A percentile compares a stretch with the other conserved stretches of the same genome.
Evolutionary conservation across 2,329 filamentous ascomycete species (phyloP).

Genomic region (Hymenoscyphus salicellus): DNA sequence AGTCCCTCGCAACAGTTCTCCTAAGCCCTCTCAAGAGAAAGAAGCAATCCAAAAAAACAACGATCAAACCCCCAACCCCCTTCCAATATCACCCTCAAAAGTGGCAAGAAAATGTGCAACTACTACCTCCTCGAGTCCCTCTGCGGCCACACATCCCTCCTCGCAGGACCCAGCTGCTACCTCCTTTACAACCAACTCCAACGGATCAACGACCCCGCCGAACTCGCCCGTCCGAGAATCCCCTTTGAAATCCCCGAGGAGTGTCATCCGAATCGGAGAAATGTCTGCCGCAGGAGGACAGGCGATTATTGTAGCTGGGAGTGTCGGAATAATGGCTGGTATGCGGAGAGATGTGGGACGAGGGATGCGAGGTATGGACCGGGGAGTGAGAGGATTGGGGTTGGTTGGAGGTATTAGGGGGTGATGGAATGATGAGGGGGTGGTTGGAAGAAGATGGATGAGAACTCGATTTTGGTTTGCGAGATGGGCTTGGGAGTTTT

Average conservation of each 20-base stretch:
- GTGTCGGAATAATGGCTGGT: slow-evolving; percentile 32
- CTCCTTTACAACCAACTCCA: slow-evolving; percentile 34
- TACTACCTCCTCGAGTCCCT: slow-evolving; percentile 29
- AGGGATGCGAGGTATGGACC: slow-evolving; percentile 31
- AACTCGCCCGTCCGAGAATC: slow-evolving; percentile 15
- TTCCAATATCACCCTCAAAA: too few species aligned
- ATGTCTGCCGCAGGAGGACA: slow-evolving; percentile 21
- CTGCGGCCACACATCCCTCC: slow-evolving; percentile 33
- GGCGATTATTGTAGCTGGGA: slow-evolving; percentile 30
- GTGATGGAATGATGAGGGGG: not conserved
- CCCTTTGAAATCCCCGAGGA: slow-evolving; percentile 31
- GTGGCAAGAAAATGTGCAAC: slow-evolving; percentile 32
- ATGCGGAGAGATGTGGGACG: slow-evolving; percentile 27
- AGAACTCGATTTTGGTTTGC: not conserved
- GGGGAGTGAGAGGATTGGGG: slow-evolving; percentile 32
- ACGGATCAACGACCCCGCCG: slow-evolving; percentile 33
- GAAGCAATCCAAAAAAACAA: not conserved
- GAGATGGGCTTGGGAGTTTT: not conserved
- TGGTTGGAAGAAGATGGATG: not conserved
- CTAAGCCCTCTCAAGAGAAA: not conserved
- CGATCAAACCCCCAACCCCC: too few species aligned
- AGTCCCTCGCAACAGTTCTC: not conserved
- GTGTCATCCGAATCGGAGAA: slow-evolving; percentile 29
- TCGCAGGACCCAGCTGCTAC: slow-evolving; percentile 33
- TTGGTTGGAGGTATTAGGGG: slow-evolving; percentile 32